phyloP scores from a whole-genome alignment of 257 asterid species.

The Capsicum chinense region DNA sequence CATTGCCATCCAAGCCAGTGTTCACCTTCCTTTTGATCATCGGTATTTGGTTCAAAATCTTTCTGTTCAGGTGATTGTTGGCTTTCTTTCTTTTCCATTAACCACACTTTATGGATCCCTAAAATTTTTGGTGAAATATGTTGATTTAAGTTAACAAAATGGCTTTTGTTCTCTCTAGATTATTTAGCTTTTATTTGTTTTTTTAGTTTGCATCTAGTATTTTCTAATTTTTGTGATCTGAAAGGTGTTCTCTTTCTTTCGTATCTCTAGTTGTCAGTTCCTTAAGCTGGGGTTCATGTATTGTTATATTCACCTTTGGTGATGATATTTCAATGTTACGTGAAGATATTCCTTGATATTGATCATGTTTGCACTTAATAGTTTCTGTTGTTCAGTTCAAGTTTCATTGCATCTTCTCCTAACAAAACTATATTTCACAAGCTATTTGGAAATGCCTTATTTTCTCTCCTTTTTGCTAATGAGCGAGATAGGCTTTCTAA shows the following conservation, averaged over 20 bases:
- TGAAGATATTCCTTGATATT: neutral
- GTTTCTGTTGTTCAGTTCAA: neutral
- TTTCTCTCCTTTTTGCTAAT: neutral
- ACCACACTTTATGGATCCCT: neutral
- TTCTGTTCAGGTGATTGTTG: conserved; percentile 71
- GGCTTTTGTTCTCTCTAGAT: neutral
- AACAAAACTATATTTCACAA: neutral
- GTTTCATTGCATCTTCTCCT: neutral
- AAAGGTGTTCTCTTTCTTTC: neutral
- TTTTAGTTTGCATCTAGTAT: neutral
- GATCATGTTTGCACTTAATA: neutral
- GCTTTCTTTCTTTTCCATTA: neutral
- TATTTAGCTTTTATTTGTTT: conserved; percentile 10
- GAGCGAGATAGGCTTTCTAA: neutral
- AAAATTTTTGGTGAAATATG: neutral
- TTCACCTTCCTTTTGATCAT: conserved; percentile 84
- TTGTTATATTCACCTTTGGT: neutral
- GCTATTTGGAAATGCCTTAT: neutral
- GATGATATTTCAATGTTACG: neutral
- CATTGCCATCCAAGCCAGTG: conserved; percentile 85
- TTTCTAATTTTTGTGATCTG: neutral
- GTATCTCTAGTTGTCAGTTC: neutral
- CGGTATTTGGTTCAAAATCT: conserved; percentile 85
- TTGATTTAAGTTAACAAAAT: neutral
- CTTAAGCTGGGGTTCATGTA: neutral